Base-by-base conservation (phyloP, 176 grass and related monocot species). In the Avena eriantha region DNA sequence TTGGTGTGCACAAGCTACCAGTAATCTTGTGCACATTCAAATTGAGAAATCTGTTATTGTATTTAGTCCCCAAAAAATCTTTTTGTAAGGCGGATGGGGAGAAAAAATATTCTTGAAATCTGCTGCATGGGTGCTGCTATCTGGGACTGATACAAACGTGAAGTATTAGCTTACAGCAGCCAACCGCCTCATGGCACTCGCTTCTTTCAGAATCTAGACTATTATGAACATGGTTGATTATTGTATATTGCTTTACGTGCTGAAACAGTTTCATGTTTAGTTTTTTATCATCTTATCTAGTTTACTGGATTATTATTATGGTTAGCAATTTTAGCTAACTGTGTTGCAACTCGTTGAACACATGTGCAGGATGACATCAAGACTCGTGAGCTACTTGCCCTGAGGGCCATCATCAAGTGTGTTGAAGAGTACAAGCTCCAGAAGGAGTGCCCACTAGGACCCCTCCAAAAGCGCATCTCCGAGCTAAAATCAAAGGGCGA, bases 341-440 rank as follows among this genome's bases (percentile, higher is more conserved):
- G 19, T 83, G 54, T 51, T 68, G 45, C 47, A 33, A 73, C 54
- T 85, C 8, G 35, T 24, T 73, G 5, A 58, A 50, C 57, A 18
- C 19, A 21, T 86, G 69, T 84, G 34, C 83, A 92, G 88, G 89
- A 95, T 69, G 95, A 91, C 66, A 59, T 81, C n/a, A 85, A 86
- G 80, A 77, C 73, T 54, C 82, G 54, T 31, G 95, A 97, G 49
- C 76, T 93, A 82, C 43, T 83, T 72, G 88, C 88, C 9, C 49
- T 94, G 57, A 92, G 84, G 65, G 58, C 90, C 14, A 87, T 94
- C 22, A 94, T 94, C 68, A 92, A 89, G 71, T 92, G 90, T 65
- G 84, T 93, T 3, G 85, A 93, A 76, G 89, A 91, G 78, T 90
- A 91, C 86, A 97, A 95, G 76, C 93, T 97, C 78, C 90, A 93